Percentiles rank a stretch among this genome's conserved stretches.
These are phyloP conservation scores for Akanthomyces uredinophilus DNA, from an alignment of 2,329 filamentous ascomycete genomes.

Conservation along the genomic window DNA sequence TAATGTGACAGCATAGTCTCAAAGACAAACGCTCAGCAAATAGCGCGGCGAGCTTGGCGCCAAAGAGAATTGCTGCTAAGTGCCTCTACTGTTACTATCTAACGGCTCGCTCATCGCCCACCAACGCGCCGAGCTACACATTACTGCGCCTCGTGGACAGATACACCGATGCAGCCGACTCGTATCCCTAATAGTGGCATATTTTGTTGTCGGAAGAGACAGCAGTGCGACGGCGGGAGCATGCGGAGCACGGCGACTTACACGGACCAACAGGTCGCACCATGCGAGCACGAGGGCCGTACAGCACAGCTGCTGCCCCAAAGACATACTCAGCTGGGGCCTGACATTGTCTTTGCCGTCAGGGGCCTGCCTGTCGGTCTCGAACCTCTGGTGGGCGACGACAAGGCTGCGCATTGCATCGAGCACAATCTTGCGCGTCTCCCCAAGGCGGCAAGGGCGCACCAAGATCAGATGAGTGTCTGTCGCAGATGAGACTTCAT, in stretches of 20 bases:
- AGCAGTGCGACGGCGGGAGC: no score
- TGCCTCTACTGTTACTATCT: no score
- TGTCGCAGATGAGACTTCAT: not conserved
- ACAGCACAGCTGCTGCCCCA: conserved; percentile 76
- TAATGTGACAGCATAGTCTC: no score
- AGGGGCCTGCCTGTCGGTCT: conserved; percentile 49
- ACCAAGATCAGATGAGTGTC: conserved; percentile 21
- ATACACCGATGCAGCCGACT: no score
- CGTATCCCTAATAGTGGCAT: no score
- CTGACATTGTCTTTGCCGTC: conserved; percentile 46
- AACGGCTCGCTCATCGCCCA: no score
- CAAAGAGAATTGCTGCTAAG: no score
- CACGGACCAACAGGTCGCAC: conserved; percentile 45
- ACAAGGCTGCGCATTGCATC: conserved; percentile 33
- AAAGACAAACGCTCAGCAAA: no score
- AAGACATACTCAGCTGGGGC: conserved; percentile 56
- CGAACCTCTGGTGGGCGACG: conserved; percentile 37
- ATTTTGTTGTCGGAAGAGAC: no score
- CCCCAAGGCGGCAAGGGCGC: conserved; percentile 42
- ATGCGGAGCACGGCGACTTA: conserved; percentile 49
- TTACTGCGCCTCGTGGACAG: no score
- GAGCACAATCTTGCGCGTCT: conserved; percentile 40
- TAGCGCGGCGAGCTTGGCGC: no score
- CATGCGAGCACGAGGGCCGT: conserved; percentile 62
- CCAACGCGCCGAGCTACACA: no score